Evolutionary conservation across 164 flowering plant genomes (phyloP).

Genomic region (Santalum album): DNA sequence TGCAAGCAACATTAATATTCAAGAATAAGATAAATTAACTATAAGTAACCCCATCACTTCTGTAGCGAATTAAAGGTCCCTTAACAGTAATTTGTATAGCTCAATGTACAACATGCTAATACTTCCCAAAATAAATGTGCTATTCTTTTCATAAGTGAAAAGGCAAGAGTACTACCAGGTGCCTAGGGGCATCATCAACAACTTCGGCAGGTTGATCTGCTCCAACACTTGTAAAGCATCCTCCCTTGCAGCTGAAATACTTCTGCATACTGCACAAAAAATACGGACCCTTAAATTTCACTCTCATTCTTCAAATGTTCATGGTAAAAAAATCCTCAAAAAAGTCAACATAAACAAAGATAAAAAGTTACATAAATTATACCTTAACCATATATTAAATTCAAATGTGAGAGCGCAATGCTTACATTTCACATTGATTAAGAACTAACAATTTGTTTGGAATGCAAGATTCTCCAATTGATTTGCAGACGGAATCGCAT

Average conservation of each 20-base stretch:
- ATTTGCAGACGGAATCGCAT: conserved; percentile 76
- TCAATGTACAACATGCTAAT: too few relatives aligned
- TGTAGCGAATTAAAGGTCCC: too few relatives aligned
- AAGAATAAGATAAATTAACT: too few relatives aligned
- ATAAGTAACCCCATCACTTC: too few relatives aligned
- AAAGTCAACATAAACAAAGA: neutral
- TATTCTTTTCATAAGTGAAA: neutral
- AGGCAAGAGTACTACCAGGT: conserved; percentile 41
- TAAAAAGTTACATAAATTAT: neutral
- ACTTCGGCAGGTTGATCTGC: conserved; percentile 98
- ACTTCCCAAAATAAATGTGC: too few relatives aligned
- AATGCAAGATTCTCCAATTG: conserved; percentile 77
- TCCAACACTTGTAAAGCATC: conserved; percentile 79
- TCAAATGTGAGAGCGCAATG: conserved; percentile 1
- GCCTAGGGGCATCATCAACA: conserved; percentile 78
- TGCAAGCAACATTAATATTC: too few relatives aligned
- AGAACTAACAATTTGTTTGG: conserved; percentile 67
- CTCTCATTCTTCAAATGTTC: too few relatives aligned
- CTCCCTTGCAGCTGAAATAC: conserved; percentile 81
- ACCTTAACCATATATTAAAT: too few relatives aligned
- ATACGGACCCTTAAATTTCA: too few relatives aligned
- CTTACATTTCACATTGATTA: conserved; percentile 89
- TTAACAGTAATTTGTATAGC: too few relatives aligned
- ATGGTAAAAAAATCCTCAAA: neutral
- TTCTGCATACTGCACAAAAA: conserved; percentile 88